Evolutionary conservation across 2,329 filamentous ascomycete genomes (phyloP), one percentile per base, ranked within the genome.

Genomic region (Colletotrichum sp.): DNA sequence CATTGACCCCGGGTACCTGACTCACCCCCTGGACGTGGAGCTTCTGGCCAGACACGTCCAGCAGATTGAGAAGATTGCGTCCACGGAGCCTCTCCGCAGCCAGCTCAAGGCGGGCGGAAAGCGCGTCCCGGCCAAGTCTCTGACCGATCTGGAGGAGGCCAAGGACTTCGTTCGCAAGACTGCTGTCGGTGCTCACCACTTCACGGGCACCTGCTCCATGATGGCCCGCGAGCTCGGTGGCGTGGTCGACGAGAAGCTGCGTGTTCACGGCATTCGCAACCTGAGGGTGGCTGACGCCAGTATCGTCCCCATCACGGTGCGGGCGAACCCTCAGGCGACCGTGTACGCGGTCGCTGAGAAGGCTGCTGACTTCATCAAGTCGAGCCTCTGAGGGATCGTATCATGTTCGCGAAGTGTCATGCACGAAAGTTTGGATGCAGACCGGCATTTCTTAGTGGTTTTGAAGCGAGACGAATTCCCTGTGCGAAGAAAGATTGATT

Each of bases 21-120:
- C 86, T 13, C 83, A 92, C 77, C 88, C 90, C 10, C 85, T 91
- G 28, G 91, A 93, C 78, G 80, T 93, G 64, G 90, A 92, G 82
- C 86, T 85, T n/a, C 85, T 91, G 38, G 85, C 83, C 7, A 84
- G 85, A 21, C 86, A 84, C 13, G 81, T 87, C 6, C 86, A 85
- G 52, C 85, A 88, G 68, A 83, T 88, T 30, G 86, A 83, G 74
- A 78, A 79, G 28, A 70, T 85, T 24, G 79, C 80, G 8, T 88
- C 78, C 34, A 84, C 86, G 61, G 79, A 82, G 1, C 86, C 87
- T 0, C 85, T 89, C 67, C 82, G 80, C 26, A 80, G 82, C n/a
- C 83, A 88, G 77, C 80, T 89, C 38, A 84, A 86, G 78, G 79
- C 81, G 0, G 83, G 82, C 24, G 87, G 86, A 13, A 74, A 66